phyloP scores from a whole-genome alignment of 495 filamentous ascomycete genomes.

The Penicillium herquei region DNA sequence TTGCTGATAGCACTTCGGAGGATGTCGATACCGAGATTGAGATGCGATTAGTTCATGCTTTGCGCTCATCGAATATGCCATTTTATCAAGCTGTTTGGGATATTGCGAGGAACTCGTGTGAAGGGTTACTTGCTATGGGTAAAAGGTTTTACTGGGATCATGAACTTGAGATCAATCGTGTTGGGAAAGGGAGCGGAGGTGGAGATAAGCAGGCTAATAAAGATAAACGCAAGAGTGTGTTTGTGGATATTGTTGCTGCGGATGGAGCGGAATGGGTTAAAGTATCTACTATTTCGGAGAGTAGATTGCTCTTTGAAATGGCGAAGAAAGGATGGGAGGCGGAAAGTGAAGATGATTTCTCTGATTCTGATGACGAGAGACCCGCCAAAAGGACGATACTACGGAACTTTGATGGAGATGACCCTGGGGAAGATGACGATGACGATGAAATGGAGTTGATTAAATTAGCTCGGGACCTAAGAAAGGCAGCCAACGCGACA shows the following conservation, averaged over 20 bases:
- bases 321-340: slow-evolving; percentile 63
- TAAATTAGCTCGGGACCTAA: slow-evolving; percentile 54
- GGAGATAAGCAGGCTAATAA: slow-evolving; percentile 28
- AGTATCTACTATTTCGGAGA: slow-evolving; percentile 58
- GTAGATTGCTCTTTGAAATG: slow-evolving; percentile 57
- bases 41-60: slow-evolving; percentile 38
- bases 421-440: slow-evolving; percentile 33
- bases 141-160: slow-evolving; percentile 56
- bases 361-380: slow-evolving; percentile 31
- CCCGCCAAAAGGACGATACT: slow-evolving; percentile 26
- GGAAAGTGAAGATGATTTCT: slow-evolving; percentile 35
- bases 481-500: slow-evolving; percentile 50
- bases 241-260: slow-evolving; percentile 51
- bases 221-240: slow-evolving; percentile 43
- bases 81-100: slow-evolving; percentile 58
- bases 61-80: slow-evolving; percentile 57
- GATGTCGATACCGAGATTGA: slow-evolving; percentile 17
- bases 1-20: background rate
- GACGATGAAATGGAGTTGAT: slow-evolving; percentile 55
- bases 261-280: slow-evolving; percentile 61
- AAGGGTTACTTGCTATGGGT: slow-evolving; percentile 49
- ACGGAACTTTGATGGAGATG: slow-evolving; percentile 28
- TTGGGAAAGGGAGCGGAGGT: slow-evolving; percentile 19
- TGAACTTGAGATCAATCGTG: slow-evolving; percentile 3
- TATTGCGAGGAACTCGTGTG: slow-evolving; percentile 46